Percentiles rank a stretch among this genome's conserved stretches.
Evolutionary conservation across 2,329 filamentous ascomycete species (phyloP).

Genomic region (Penicillium decumbens): DNA sequence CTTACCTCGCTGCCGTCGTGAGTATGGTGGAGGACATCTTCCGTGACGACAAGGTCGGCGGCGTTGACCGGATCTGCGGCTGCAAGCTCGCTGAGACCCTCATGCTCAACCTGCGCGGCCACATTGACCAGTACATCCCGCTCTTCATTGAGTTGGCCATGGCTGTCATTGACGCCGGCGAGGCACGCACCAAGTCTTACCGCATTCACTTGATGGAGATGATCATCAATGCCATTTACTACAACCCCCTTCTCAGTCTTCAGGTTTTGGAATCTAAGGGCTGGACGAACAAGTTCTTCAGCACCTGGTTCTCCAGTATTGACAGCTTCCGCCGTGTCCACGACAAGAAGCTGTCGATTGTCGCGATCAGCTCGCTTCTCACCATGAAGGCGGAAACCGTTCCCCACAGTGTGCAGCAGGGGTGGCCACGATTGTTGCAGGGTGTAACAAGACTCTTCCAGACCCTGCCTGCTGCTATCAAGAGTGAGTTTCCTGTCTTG

Average conservation of each 20-base stretch:
- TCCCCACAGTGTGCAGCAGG: constrained; percentile 85
- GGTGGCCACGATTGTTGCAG: constrained; percentile 86
- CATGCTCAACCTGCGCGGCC: constrained; percentile 88
- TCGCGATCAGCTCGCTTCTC: constrained; percentile 82
- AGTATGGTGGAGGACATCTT: constrained; percentile 97
- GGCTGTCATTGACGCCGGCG: constrained; percentile 66
- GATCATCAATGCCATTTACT: constrained; percentile 97
- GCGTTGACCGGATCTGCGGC: constrained; percentile 90
- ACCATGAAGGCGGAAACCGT: constrained; percentile 75
- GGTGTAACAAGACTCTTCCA: constrained; percentile 90
- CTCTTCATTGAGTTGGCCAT: constrained; percentile 89
- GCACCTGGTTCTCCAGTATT: constrained; percentile 95
- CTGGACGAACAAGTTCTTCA: constrained; percentile 99
- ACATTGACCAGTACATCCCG: constrained; percentile 81
- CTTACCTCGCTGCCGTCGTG: constrained; percentile 81
- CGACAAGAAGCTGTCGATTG: constrained; percentile 97
- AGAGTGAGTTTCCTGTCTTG: constrained; percentile 55
- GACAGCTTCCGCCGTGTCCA: constrained; percentile 89
- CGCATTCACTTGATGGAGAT: constrained; percentile 97
- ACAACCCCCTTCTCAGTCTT: constrained; percentile 81
- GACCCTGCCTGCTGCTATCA: constrained; percentile 78
- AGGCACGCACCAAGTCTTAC: constrained; percentile 86
- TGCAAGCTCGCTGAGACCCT: constrained; percentile 96
- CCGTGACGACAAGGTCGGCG: constrained; percentile 82
- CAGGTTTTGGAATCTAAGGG: constrained; percentile 83